These are phyloP conservation scores for Hippophae tibetana DNA, from an alignment of 306 rosid species.

Conservation along the genomic window DNA sequence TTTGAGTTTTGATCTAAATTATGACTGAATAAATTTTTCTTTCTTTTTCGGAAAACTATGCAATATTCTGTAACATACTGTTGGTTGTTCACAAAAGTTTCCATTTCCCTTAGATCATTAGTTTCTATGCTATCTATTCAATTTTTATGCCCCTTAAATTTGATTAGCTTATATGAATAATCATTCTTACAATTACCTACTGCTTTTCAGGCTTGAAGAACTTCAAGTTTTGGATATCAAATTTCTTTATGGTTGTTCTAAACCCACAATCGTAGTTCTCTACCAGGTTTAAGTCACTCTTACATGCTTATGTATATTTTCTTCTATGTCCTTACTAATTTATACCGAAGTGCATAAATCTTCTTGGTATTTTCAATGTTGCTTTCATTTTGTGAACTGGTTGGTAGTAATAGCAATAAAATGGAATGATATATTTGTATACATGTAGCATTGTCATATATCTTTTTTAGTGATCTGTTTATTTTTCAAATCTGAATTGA, in stretches of 20 bases:
- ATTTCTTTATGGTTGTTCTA: conserved; percentile 90
- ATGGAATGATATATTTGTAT: not conserved
- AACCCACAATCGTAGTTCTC: conserved; percentile 95
- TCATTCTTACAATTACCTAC: not conserved
- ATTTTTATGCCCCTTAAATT: not conserved
- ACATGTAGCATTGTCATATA: not conserved
- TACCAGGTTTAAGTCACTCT: conserved; percentile 55
- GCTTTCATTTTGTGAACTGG: not conserved
- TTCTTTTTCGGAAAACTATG: no score
- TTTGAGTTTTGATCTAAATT: no score
- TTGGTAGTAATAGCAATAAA: not conserved
- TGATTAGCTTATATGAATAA: not conserved
- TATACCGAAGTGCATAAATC: not conserved
- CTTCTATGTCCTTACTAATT: not conserved
- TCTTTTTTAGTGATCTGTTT: not conserved
- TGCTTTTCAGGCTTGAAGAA: conserved; percentile 88
- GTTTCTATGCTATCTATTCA: no score
- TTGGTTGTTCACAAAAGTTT: not conserved
- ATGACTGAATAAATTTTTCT: no score
- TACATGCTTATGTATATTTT: conserved; percentile 7
- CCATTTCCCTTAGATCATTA: not conserved
- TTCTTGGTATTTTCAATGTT: not conserved
- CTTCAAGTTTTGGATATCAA: conserved; percentile 96
- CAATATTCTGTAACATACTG: no score
- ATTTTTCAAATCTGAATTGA: no score